These are phyloP conservation scores for Aspergillus hiratsukae DNA, from an alignment of 2,329 filamentous ascomycete genomes.

Conservation along the genomic window DNA sequence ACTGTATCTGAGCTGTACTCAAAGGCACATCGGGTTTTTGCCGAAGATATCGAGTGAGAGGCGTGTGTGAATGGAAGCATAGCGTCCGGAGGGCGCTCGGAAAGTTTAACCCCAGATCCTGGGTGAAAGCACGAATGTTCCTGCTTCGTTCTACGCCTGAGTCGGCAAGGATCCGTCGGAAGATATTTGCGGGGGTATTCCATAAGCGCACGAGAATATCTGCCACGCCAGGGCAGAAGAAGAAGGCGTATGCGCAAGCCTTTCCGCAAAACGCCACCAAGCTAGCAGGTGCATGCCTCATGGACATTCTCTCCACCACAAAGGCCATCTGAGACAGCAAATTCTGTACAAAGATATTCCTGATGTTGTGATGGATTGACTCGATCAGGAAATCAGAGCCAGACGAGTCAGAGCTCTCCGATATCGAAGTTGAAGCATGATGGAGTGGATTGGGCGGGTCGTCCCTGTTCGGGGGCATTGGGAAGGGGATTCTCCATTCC, in stretches of 20 bases:
- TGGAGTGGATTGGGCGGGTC: slow-evolving; percentile 28
- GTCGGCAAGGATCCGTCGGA: slow-evolving; percentile 68
- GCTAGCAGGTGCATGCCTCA: slow-evolving; percentile 66
- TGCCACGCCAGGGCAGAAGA: slow-evolving; percentile 81
- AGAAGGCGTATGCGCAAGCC: slow-evolving; percentile 87
- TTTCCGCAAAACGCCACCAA: slow-evolving; percentile 84
- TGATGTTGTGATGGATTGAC: slow-evolving; percentile 82
- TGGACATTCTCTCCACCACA: slow-evolving; percentile 83
- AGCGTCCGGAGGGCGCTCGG: slow-evolving; percentile 61
- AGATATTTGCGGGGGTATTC: slow-evolving; percentile 63
- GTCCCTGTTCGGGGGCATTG: slow-evolving; percentile 51
- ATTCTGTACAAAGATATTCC: slow-evolving; percentile 80
- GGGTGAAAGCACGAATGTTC: slow-evolving; percentile 49
- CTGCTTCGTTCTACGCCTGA: slow-evolving; percentile 58
- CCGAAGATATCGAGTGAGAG: slow-evolving; percentile 56
- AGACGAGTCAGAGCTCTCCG: slow-evolving; percentile 53
- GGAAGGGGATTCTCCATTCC: slow-evolving; percentile 75
- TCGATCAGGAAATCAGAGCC: slow-evolving; percentile 65
- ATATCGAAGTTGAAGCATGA: slow-evolving; percentile 41
- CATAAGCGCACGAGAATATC: slow-evolving; percentile 80
- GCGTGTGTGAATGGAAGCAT: slow-evolving; percentile 59
- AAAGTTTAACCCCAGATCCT: slow-evolving; percentile 65
- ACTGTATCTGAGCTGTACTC: slow-evolving; percentile 67
- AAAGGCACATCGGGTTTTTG: slow-evolving; percentile 64
- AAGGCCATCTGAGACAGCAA: slow-evolving; percentile 77